Percentiles rank a stretch among this genome's conserved stretches.
These are phyloP conservation scores for Diaporthe helianthi DNA, from an alignment of 2,329 filamentous ascomycete genomes.

Conservation along the genomic window DNA sequence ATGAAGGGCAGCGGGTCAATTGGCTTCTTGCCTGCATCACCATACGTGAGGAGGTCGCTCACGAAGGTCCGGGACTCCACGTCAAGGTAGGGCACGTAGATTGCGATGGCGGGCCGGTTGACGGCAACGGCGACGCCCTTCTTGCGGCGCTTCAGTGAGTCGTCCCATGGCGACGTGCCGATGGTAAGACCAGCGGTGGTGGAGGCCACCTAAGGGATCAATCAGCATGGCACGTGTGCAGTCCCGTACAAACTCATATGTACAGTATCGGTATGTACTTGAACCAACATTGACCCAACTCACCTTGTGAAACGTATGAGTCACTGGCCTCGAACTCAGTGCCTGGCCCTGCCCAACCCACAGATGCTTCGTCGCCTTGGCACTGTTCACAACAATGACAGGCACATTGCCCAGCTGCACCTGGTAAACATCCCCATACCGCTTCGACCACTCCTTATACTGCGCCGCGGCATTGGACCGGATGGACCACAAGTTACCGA, in stretches of 20 bases:
- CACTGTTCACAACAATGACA: constrained; percentile 71
- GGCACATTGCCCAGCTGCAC: constrained; percentile 54
- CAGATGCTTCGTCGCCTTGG: constrained; percentile 67
- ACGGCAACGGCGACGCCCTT: constrained; percentile 72
- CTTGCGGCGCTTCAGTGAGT: constrained; percentile 68
- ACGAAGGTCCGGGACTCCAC: constrained; percentile 65
- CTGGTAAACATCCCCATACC: constrained; percentile 44
- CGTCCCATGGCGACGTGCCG: constrained; percentile 73
- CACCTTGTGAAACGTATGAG: constrained; percentile 69
- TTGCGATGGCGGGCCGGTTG: constrained; percentile 69
- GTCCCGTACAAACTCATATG: too few species aligned
- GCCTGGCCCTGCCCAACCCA: constrained; percentile 73
- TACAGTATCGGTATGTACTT: too few species aligned
- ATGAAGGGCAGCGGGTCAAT: constrained; percentile 34
- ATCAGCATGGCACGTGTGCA: not conserved
- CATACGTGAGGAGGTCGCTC: constrained; percentile 59
- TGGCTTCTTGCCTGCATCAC: constrained; percentile 55
- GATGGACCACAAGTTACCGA: constrained; percentile 63
- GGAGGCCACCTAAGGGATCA: constrained; percentile 43
- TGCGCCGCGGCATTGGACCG: constrained; percentile 62
- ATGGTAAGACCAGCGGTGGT: constrained; percentile 51
- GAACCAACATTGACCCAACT: not conserved
- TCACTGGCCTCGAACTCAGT: constrained; percentile 68
- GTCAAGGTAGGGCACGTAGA: constrained; percentile 73
- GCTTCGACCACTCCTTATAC: constrained; percentile 47